Evolutionary conservation across 78 protist genomes (phyloP).

Genomic region (Goniomonas avonlea): DNA sequence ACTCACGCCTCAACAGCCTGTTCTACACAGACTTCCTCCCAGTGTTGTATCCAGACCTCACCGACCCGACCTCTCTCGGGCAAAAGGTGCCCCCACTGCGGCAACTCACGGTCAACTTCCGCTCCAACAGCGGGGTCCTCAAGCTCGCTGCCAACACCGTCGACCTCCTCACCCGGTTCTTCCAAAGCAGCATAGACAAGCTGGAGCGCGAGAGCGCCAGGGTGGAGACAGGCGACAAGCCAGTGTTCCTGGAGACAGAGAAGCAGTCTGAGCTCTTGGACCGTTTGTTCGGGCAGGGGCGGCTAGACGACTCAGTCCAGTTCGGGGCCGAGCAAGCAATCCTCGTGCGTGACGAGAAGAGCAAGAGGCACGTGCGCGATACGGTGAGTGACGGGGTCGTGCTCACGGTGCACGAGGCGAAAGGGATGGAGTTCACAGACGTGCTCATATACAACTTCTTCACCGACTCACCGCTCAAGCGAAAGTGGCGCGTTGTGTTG

Average conservation of each 20-base stretch:
- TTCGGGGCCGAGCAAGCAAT: not conserved
- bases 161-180: not conserved
- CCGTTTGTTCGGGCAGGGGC: not conserved
- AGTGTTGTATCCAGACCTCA: no score
- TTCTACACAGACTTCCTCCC: no score
- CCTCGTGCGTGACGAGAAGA: not conserved
- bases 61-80: no score
- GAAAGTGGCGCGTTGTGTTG: not conserved
- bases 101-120: not conserved
- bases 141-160: not conserved
- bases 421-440: no score
- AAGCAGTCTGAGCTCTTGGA: not conserved
- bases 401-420: not conserved
- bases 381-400: not conserved
- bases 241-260: not conserved
- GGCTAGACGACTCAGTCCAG: not conserved
- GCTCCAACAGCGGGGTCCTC: not conserved
- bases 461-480: not conserved
- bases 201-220: not conserved
- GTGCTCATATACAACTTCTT: not conserved
- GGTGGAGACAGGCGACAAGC: not conserved
- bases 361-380: not conserved
- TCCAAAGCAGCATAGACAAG: not conserved
- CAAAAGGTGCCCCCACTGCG: no score
- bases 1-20: no score